Base-by-base conservation (phyloP, 441 rosid species). In the Adansonia grandidieri region DNA sequence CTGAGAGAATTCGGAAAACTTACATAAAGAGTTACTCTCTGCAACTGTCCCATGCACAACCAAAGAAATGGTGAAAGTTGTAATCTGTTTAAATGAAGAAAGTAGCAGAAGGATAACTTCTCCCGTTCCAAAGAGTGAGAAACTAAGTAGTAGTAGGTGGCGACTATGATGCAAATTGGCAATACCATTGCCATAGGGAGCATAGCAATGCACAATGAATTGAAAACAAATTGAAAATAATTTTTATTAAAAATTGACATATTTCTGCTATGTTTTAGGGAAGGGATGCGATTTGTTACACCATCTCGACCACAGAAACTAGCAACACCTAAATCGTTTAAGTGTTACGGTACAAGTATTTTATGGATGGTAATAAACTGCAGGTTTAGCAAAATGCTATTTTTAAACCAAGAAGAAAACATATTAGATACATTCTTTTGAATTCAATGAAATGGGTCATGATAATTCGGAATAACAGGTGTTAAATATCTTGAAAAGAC, bases 1-100 rank as follows among this genome's bases (percentile, higher is more conserved):
- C n/a, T n/a, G n/a, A n/a, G 13, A 32, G 54, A 64, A 67, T 6
- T 42, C 17, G 44, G 77, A 32, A 47, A 78, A 67, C 88, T 84
- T 85, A 91, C 96, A 20, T 61, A 79, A 57, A 80, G 78, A 32
- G 77, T 85, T 86, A 73, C 88, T 84, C 85, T 96, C 99, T 9
- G 97, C 90, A 57, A 93, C 82, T 71, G 97, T 92, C 76, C 99
- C 99, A 76, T 84, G 99, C 84, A 91, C 98, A 67, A 96, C 97
- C 87, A 89, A 71, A 54, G 92, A 89, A 78, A 96, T 92, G 84
- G 93, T 90, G 86, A 96, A 96, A 81, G 99, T 96, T 62, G 90
- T 91, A 78, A 96, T 87, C 98, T 96, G 93, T 24, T 24, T 6
- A 44, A 28, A 14, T n/a, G 5, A 54, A 62, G 22, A 71, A 58